Evolutionary conservation across 805 yeast species (phyloP).

Genomic region (Ogataea salicorniae): DNA sequence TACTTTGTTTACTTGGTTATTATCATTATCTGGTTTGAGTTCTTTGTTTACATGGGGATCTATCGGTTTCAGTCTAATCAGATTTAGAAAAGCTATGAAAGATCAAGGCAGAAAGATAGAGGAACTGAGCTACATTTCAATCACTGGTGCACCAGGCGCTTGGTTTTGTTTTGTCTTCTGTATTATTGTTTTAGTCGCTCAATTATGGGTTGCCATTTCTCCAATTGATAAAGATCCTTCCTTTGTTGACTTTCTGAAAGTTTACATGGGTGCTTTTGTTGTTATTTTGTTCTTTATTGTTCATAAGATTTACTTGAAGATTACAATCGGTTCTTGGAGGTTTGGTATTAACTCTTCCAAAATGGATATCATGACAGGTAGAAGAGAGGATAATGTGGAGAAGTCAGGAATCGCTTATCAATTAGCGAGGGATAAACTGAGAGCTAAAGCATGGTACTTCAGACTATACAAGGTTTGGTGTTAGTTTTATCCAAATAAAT

Average conservation of each 20-base stretch:
- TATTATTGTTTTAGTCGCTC: conserved; percentile 35
- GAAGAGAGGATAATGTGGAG: conserved; percentile 16
- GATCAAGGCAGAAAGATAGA: conserved; percentile 36
- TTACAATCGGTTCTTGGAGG: conserved; percentile 5
- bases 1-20: conserved; percentile 41
- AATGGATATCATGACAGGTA: conserved; percentile 21
- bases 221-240: conserved; percentile 33
- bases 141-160: conserved; percentile 40
- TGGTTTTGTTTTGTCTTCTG: conserved; percentile 33
- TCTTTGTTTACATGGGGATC: conserved; percentile 48
- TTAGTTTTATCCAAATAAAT: conserved; percentile 18
- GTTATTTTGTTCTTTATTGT: conserved; percentile 37
- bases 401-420: conserved; percentile 28
- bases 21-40: conserved; percentile 45
- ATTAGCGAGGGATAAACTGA: conserved; percentile 42
- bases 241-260: conserved; percentile 37
- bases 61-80: conserved; percentile 37
- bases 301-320: conserved; percentile 32
- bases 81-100: conserved; percentile 42
- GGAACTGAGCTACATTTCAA: conserved; percentile 39
- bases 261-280: conserved; percentile 44
- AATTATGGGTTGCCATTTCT: conserved; percentile 44
- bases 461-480: conserved; percentile 45
- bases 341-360: conserved; percentile 13
- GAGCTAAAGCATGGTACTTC: conserved; percentile 22